These are phyloP conservation scores for Ganoderma lingzhi DNA, from an alignment of 1,284 basidiomycete genomes.

Conservation along the genomic window DNA sequence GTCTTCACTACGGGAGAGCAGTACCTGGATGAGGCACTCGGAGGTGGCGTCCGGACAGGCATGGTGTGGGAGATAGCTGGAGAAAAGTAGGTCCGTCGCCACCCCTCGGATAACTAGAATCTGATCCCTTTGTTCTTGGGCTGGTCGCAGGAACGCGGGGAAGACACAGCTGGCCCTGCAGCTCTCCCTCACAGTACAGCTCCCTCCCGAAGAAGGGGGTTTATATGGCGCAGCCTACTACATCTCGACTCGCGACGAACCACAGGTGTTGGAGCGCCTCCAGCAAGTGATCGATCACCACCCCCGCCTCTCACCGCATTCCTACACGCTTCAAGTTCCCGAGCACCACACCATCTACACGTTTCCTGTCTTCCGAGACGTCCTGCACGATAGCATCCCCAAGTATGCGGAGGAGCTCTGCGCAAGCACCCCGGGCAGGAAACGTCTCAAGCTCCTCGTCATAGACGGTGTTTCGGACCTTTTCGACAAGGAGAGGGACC, in stretches of 20 bases:
- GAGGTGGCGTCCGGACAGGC: conserved; percentile 79
- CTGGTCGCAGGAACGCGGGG: conserved; percentile 72
- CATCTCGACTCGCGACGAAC: conserved; percentile 75
- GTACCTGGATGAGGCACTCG: conserved; percentile 68
- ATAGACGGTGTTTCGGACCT: conserved; percentile 87
- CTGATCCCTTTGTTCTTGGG: background rate
- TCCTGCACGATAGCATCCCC: background rate
- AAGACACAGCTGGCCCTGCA: conserved; percentile 89
- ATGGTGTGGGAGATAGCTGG: conserved; percentile 87
- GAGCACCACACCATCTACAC: background rate
- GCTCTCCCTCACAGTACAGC: conserved; percentile 78
- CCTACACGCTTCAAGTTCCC: background rate
- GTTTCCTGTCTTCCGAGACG: background rate
- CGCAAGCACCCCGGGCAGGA: background rate
- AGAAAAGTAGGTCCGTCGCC: conserved; percentile 66
- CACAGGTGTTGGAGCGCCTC: conserved; percentile 70
- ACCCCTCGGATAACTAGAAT: background rate
- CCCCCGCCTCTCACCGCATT: conserved; percentile 49
- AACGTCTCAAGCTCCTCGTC: conserved; percentile 68
- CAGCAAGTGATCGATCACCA: conserved; percentile 61
- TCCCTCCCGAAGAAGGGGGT: conserved; percentile 63
- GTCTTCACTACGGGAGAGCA: conserved; percentile 75
- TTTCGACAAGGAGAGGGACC: conserved; percentile 68
- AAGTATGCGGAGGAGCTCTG: background rate
- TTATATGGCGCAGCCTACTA: conserved; percentile 72